Conservation (phyloP, 805 yeast genomes). For the Ogataea saltuana region DNA sequence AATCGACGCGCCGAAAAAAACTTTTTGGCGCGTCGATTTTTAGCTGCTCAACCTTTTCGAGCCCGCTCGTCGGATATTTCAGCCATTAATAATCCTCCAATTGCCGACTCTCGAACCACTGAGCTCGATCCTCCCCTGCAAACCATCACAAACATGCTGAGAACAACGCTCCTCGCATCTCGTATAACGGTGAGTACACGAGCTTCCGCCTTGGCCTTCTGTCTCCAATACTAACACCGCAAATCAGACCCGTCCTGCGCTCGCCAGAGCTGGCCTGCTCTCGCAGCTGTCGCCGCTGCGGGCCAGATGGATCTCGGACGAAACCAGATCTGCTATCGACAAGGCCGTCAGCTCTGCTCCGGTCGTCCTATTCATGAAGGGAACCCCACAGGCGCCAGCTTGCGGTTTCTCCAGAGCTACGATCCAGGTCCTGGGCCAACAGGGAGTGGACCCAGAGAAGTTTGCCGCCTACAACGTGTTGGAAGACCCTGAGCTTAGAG, state of each 20-base stretch:
- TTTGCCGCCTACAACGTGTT: slow-evolving; percentile 97
- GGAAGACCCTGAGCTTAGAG: slow-evolving; percentile 91
- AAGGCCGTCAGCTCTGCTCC: slow-evolving; percentile 86
- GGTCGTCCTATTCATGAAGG: slow-evolving; percentile 97
- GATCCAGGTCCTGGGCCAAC: slow-evolving; percentile 88
- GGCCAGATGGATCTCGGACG: slow-evolving; percentile 59
- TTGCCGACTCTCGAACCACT: background rate
- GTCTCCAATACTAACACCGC: background rate
- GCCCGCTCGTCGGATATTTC: background rate
- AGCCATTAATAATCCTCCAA: background rate
- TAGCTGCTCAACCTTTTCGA: too few relatives aligned
- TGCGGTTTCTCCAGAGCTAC: slow-evolving; percentile 98
- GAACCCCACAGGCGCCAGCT: slow-evolving; percentile 96
- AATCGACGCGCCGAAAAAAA: too few relatives aligned
- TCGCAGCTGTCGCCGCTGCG: slow-evolving; percentile 7
- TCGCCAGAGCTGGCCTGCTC: slow-evolving; percentile 3
- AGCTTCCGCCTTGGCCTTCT: too few relatives aligned
- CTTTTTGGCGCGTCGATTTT: background rate
- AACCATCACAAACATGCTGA: slow-evolving; percentile 8
- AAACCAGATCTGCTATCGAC: slow-evolving; percentile 81
- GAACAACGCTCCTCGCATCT: slow-evolving; percentile 9
- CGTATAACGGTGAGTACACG: slow-evolving; percentile 8
- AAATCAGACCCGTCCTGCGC: background rate
- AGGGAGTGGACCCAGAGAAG: slow-evolving; percentile 94
- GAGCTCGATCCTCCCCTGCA: too few relatives aligned